These are phyloP conservation scores for Penicillium janthinellum DNA, from an alignment of 2,329 filamentous ascomycete species.

Conservation along the genomic window DNA sequence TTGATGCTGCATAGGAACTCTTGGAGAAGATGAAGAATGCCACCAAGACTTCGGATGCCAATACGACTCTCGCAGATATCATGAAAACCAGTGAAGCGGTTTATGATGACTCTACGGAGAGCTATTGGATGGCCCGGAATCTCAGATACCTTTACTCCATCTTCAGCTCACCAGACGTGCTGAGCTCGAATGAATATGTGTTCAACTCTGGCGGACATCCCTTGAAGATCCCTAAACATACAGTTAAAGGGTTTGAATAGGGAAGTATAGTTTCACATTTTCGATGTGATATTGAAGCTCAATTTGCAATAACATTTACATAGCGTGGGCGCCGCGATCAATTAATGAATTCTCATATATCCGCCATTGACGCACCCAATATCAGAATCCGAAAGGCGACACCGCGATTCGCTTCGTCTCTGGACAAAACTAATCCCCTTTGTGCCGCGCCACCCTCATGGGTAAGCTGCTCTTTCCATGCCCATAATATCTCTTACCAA, in stretches of 20 bases:
- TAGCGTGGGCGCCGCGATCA: too few species aligned
- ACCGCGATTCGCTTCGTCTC: too few species aligned
- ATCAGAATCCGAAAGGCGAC: background rate
- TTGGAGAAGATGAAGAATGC: slow-evolving; percentile 57
- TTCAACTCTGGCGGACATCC: slow-evolving; percentile 59
- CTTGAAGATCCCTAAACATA: slow-evolving; percentile 41
- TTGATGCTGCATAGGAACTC: too few species aligned
- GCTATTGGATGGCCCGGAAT: slow-evolving; percentile 88
- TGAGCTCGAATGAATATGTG: slow-evolving; percentile 62
- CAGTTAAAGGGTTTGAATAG: background rate
- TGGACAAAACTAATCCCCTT: too few species aligned
- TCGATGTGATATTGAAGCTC: too few species aligned
- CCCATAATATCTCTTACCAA: background rate
- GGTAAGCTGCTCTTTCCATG: background rate
- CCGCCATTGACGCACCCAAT: background rate
- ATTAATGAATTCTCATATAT: too few species aligned
- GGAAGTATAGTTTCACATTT: background rate
- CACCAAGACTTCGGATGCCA: slow-evolving; percentile 67
- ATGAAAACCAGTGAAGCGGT: slow-evolving; percentile 29
- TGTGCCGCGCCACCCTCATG: background rate
- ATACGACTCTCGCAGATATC: slow-evolving; percentile 54
- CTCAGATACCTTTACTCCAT: slow-evolving; percentile 90
- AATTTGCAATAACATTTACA: too few species aligned
- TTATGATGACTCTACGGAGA: slow-evolving; percentile 71
- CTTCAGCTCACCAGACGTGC: slow-evolving; percentile 67